phyloP scores from a whole-genome alignment of 441 rosid species.

The Erodium texanum region DNA sequence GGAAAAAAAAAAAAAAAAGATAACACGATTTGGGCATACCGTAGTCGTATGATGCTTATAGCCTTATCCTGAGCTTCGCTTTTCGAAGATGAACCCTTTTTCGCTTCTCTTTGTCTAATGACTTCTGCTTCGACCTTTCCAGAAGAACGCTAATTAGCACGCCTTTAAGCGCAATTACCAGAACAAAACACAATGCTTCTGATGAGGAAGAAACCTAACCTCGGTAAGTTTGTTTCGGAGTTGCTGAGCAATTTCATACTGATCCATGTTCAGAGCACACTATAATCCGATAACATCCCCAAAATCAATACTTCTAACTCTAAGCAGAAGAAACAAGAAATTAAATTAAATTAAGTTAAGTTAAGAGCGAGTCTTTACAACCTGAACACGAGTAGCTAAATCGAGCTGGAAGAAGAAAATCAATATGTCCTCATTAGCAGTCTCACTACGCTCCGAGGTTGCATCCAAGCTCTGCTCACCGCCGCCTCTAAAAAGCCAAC shows the following conservation, averaged over 20 bases:
- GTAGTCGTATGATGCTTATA: conserved; percentile 54
- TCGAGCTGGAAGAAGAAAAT: conserved; percentile 89
- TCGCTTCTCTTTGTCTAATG: conserved; percentile 51
- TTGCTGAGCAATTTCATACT: conserved; percentile 79
- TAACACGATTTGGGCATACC: conserved; percentile 36
- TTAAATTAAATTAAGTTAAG: neutral
- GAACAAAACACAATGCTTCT: neutral
- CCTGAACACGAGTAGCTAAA: conserved; percentile 92
- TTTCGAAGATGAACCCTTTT: conserved; percentile 77
- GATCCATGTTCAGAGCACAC: conserved; percentile 81
- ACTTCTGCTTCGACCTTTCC: conserved; percentile 83
- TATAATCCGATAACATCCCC: conserved; percentile 29
- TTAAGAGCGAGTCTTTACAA: conserved; percentile 15
- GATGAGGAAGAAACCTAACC: conserved; percentile 51
- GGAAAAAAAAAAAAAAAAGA: too few species aligned
- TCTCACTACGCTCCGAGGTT: conserved; percentile 67
- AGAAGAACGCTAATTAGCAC: conserved; percentile 21
- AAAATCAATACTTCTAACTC: conserved; percentile 12
- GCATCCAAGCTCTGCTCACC: conserved; percentile 46
- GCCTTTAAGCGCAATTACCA: neutral
- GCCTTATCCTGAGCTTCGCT: conserved; percentile 97
- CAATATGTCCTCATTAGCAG: conserved; percentile 82
- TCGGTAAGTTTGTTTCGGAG: conserved; percentile 78
- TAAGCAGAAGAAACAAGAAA: conserved; percentile 13
- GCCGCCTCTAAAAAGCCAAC: conserved; percentile 71